These are phyloP conservation scores for Rubroboletus satanas DNA, from an alignment of 768 basidiomycete species.

Conservation along the genomic window DNA sequence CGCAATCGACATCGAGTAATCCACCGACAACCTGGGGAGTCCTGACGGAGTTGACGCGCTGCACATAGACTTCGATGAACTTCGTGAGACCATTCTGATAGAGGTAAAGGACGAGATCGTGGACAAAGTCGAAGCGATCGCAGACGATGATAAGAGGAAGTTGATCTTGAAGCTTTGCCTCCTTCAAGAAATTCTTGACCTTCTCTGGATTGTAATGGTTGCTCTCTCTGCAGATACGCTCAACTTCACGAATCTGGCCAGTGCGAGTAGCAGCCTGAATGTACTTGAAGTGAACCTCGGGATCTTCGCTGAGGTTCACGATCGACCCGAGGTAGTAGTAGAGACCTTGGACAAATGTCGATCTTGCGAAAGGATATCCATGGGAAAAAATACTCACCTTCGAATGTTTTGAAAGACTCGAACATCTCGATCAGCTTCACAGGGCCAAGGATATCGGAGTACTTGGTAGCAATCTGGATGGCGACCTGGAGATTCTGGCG, in stretches of 20 bases:
- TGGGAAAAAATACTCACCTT: constrained; percentile 49
- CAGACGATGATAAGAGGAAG: constrained; percentile 99
- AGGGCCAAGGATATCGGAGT: constrained; percentile 95
- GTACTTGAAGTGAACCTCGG: constrained; percentile 99
- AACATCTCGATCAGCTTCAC: constrained; percentile 99
- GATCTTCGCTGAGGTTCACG: constrained; percentile 93
- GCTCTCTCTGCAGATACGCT: constrained; percentile 96
- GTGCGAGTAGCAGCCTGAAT: constrained; percentile 98
- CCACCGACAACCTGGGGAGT: constrained; percentile 98
- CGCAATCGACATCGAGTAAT: constrained; percentile 95
- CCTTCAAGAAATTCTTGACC: constrained; percentile 99
- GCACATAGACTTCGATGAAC: constrained; percentile 99
- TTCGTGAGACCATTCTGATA: constrained; percentile 96
- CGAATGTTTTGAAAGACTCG: constrained; percentile 95
- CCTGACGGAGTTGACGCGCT: constrained; percentile 93
- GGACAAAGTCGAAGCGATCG: constrained; percentile 99
- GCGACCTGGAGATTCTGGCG: constrained; percentile 96
- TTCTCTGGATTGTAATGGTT: constrained; percentile 99
- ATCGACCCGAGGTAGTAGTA: constrained; percentile 99
- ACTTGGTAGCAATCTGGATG: constrained; percentile 97
- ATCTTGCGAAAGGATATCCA: neutral
- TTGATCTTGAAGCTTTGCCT: constrained; percentile 94
- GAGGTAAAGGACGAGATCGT: constrained; percentile 96
- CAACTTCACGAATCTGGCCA: constrained; percentile 97
- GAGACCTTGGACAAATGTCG: constrained; percentile 49